Evolutionary conservation across 805 yeast species (phyloP), one percentile per base, ranked within the genome.

Genomic region (Candida sakaeoensis): DNA sequence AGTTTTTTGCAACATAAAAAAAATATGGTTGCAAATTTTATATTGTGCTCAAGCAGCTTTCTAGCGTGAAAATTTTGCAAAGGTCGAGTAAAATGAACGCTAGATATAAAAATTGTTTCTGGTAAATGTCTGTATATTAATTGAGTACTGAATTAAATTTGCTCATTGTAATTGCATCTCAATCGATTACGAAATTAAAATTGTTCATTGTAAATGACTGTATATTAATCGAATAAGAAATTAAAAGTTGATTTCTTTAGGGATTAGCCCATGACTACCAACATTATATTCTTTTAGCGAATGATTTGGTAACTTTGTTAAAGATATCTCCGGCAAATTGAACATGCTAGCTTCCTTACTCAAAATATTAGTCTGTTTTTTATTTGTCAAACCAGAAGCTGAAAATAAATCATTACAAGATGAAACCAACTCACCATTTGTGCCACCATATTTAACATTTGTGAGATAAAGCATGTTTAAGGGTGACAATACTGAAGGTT

Each of bases 241-340:
- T n/a, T n/a, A n/a, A n/a, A n/a, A n/a, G n/a, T n/a, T n/a, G n/a
- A 37, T 37, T 26, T 37, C 40, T 26, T 37, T 37, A 16, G 70
- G 69, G 35, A 63, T 56, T 44, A 65, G 58, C 8, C 68, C 65
- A 46, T 63, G 67, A 3, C 61, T 41, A 5, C 70, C 69, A 5
- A 65, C 70, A 18, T 51, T 48, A 42, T 44, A 63, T 39, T 63
- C 69, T 41, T 56, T 61, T 8, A 65, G 54, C 43, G 49, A 60
- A 47, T 63, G 68, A 41, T 53, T 53, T 7, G 65, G 62, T 8
- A 60, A 36, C 36, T 49, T 54, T 2, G 59, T 50, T 32, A 60
- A 49, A n/a, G 59, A 46, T 7, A 56, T 29, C 27, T 58, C 63
- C 7, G 60, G 54, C 23, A 58, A 48, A 18, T 37, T 41, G 26